Percentiles rank a stretch among this genome's conserved stretches.
Evolutionary conservation across 1,284 basidiomycete species (phyloP).

Genomic region (Sutorius eximius): DNA sequence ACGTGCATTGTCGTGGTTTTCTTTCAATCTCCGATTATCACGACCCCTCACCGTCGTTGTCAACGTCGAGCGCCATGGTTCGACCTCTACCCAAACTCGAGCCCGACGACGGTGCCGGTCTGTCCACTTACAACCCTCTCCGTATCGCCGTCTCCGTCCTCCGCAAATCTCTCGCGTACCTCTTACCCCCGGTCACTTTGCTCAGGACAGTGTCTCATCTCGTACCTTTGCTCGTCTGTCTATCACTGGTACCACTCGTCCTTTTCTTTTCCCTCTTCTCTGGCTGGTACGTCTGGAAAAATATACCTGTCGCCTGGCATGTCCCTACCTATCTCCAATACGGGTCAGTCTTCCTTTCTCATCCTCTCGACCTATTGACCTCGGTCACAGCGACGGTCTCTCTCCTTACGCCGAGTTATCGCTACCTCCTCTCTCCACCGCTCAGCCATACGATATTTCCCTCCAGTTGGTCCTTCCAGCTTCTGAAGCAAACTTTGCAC

Average conservation of each 20-base stretch:
- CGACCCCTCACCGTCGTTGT: conserved; percentile 6
- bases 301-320: conserved; percentile 66
- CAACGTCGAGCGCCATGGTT: conserved; percentile 23
- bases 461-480: conserved; percentile 66
- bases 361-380: conserved; percentile 5
- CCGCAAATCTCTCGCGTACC: conserved; percentile 6
- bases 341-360: conserved; percentile 50
- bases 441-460: conserved; percentile 71
- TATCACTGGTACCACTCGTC: conserved; percentile 61
- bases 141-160: conserved; percentile 1
- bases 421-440: conserved; percentile 50
- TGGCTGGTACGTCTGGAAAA: conserved; percentile 72
- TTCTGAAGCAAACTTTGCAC: conserved; percentile 61
- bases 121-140: conserved; percentile 1
- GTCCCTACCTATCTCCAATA: conserved; percentile 69
- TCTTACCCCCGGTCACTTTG: conserved; percentile 51
- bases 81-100: conserved; percentile 29
- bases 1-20: conserved; percentile 24
- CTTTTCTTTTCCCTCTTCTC: conserved; percentile 59
- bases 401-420: conserved; percentile 58
- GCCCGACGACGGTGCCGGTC: conserved; percentile 9
- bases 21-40: conserved; percentile 27
- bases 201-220: conserved; percentile 49
- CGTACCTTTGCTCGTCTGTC: conserved; percentile 59
- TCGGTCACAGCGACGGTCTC: conserved; percentile 51